These are phyloP conservation scores for Parathielavia appendiculata DNA, from an alignment of 495 filamentous ascomycete genomes.

Conservation along the genomic window DNA sequence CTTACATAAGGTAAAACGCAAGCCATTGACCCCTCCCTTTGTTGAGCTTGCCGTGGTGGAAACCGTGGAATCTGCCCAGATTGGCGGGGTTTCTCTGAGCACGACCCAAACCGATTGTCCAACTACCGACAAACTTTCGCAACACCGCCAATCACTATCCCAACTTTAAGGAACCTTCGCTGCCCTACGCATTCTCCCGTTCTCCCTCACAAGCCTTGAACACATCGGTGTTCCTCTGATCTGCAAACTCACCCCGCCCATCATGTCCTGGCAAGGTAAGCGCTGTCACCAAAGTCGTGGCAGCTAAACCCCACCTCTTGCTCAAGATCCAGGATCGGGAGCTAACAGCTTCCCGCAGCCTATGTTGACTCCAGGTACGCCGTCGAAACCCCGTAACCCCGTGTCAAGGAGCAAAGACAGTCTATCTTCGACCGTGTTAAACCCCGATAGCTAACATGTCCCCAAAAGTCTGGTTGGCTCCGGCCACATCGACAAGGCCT, in stretches of 20 bases:
- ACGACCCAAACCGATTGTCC: slow-evolving; percentile 18
- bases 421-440: neutral
- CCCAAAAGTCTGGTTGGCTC: slow-evolving; percentile 68
- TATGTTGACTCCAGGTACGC: slow-evolving; percentile 49
- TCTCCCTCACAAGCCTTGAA: neutral
- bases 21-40: slow-evolving; percentile 1
- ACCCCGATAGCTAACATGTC: slow-evolving; percentile 2
- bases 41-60: no score
- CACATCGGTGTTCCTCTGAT: slow-evolving; percentile 2
- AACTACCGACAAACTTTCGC: slow-evolving; percentile 9
- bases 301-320: slow-evolving; percentile 33
- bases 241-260: slow-evolving; percentile 24
- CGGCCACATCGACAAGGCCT: slow-evolving; percentile 79
- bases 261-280: slow-evolving; percentile 58
- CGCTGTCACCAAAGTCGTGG: slow-evolving; percentile 3
- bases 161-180: neutral
- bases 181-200: neutral
- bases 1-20: slow-evolving; percentile 15
- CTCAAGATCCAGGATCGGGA: slow-evolving; percentile 20
- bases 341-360: slow-evolving; percentile 40
- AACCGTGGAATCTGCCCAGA: slow-evolving; percentile 6
- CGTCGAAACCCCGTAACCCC: neutral
- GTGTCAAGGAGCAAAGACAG: no score
- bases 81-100: slow-evolving; percentile 20
- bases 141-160: slow-evolving; percentile 11